phyloP scores from a whole-genome alignment of 805 yeast species.

The Jamesozyma jinghongensis region DNA sequence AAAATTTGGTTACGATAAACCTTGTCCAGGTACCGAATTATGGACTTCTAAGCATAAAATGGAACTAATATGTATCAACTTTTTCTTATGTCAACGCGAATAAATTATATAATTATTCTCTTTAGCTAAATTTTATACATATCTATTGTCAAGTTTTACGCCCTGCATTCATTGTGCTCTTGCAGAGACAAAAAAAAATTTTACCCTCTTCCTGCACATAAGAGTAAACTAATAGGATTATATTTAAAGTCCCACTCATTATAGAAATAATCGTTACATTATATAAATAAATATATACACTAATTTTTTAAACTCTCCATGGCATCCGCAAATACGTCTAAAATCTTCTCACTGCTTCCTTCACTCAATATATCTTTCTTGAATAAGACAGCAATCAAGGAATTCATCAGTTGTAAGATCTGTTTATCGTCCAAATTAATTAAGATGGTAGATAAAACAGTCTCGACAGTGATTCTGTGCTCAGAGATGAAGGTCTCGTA shows the following conservation, averaged over 20 bases:
- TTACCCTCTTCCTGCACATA: no score
- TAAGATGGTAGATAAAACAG: slow-evolving; percentile 65
- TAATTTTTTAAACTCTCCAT: not conserved
- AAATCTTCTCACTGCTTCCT: slow-evolving; percentile 21
- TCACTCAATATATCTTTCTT: slow-evolving; percentile 36
- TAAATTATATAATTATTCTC: no score
- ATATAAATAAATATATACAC: not conserved
- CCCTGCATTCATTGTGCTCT: no score
- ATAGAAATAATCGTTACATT: not conserved
- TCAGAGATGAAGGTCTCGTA: slow-evolving; percentile 84
- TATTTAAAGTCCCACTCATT: not conserved
- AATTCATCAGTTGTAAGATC: slow-evolving; percentile 50
- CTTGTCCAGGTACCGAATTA: slow-evolving; percentile 51
- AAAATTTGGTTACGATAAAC: slow-evolving; percentile 72
- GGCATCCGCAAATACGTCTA: not conserved
- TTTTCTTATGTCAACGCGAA: slow-evolving; percentile 38
- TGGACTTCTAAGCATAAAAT: slow-evolving; percentile 60
- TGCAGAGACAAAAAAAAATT: no score
- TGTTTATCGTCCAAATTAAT: slow-evolving; percentile 60
- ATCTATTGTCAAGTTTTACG: no score
- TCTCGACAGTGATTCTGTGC: slow-evolving; percentile 61
- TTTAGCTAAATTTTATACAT: no score
- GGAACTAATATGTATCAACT: slow-evolving; percentile 66
- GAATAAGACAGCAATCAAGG: slow-evolving; percentile 35
- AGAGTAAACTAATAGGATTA: not conserved